Evolutionary conservation across 2,329 filamentous ascomycete genomes (phyloP).

Genomic region (Fusarium denticulatum): DNA sequence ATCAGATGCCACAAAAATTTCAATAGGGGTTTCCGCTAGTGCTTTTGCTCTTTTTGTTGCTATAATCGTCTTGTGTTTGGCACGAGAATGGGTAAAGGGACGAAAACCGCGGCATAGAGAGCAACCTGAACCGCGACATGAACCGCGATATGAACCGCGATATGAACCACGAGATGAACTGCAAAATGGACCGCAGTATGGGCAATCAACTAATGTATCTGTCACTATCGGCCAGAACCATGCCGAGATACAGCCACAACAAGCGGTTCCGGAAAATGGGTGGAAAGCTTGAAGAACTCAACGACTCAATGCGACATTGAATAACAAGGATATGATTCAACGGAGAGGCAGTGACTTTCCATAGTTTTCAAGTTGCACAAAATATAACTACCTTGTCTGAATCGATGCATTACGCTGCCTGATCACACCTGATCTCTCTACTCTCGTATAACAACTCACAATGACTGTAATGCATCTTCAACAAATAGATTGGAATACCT

Average conservation of each 20-base stretch:
- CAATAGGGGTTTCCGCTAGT: neutral
- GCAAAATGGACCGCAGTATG: neutral
- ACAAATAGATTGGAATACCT: neutral
- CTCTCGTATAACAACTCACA: neutral
- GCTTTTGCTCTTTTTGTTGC: neutral
- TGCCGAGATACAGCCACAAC: neutral
- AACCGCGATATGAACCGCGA: neutral
- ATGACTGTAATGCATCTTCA: neutral
- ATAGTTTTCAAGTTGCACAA: neutral
- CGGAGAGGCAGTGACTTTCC: neutral
- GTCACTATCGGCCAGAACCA: neutral
- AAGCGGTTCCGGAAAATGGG: neutral
- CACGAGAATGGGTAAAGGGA: neutral
- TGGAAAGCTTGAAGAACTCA: neutral
- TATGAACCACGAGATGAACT: neutral
- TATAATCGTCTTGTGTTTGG: accelerated
- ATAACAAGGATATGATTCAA: neutral
- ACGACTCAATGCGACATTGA: neutral
- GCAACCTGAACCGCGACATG: neutral
- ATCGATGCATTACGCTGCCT: neutral
- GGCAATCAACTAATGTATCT: neutral
- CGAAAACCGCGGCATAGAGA: neutral
- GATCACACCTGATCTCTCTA: neutral
- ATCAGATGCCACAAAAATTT: neutral
- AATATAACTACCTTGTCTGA: neutral